These are phyloP conservation scores for Cercospora brassicicola DNA, from an alignment of 2,329 filamentous ascomycete species.

Conservation along the genomic window DNA sequence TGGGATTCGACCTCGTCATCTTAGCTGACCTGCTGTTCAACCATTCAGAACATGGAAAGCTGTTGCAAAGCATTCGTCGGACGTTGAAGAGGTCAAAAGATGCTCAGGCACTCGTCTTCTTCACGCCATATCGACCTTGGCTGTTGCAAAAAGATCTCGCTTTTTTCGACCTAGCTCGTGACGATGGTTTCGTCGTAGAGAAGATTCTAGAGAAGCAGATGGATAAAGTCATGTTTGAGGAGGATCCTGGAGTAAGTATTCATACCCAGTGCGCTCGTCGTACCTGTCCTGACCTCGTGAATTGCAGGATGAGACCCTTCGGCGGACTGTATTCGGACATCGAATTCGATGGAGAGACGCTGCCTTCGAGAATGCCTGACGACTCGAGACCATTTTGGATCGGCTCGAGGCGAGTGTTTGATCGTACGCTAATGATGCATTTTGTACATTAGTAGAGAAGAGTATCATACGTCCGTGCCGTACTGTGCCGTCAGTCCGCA, in stretches of 20 bases:
- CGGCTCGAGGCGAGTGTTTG: not conserved
- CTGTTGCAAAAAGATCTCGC: slow-evolving; percentile 77
- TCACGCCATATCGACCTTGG: slow-evolving; percentile 93
- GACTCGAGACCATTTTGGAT: not conserved
- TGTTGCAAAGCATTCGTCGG: slow-evolving; percentile 69
- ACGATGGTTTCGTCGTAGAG: slow-evolving; percentile 71
- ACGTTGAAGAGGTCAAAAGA: slow-evolving; percentile 60
- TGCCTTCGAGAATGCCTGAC: not conserved
- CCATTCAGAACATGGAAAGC: slow-evolving; percentile 78
- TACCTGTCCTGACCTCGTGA: not conserved
- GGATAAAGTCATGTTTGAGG: slow-evolving; percentile 84
- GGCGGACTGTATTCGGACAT: slow-evolving; percentile 81
- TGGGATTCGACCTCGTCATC: slow-evolving; percentile 75
- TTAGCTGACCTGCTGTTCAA: slow-evolving; percentile 89
- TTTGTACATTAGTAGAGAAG: slow-evolving; percentile 19
- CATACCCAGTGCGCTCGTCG: not conserved
- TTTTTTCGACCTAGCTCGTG: slow-evolving; percentile 77
- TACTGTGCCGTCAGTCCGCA: not conserved
- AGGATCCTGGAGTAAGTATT: slow-evolving; percentile 70
- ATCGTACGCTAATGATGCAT: not conserved
- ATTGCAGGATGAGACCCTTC: slow-evolving; percentile 67
- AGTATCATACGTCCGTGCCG: slow-evolving; percentile 20
- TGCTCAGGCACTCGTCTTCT: slow-evolving; percentile 79
- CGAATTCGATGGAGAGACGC: slow-evolving; percentile 61
- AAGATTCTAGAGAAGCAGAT: slow-evolving; percentile 79